Base-by-base conservation (phyloP, 345 rosid species). In the Eucalyptus cloeziana region DNA sequence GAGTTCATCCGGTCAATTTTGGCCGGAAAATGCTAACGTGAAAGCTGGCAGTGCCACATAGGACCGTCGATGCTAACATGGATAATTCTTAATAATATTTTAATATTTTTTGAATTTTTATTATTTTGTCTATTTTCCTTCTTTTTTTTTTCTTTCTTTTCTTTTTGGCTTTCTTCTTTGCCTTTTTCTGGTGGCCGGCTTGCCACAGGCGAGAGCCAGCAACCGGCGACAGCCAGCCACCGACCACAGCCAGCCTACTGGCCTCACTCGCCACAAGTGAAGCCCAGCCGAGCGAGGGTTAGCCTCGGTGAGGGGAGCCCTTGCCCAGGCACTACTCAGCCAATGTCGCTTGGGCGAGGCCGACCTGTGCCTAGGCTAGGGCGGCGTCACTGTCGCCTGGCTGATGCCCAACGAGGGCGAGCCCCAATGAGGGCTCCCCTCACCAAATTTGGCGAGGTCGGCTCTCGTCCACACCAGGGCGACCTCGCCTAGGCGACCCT, bases 41-140 rank as follows among this genome's bases (percentile, higher is more conserved):
- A 8, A 51, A 6, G 19, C 1, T 0, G 8, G 2, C 0, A 51
- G 2, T 17, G 54, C 54, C 22, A 3, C 8, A 4, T 16, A 51
- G 0, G 54, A 51, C 8, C 2, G 4, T 0, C 3, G 54, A 3
- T 1, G 1, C 8, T 17, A 0, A 51, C 2, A 1, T 51, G 21
- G 8, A 51, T 51, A 51, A 51, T 51, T 51, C 8, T 51, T 51
- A 51, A 51, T 51, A 51, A 51, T 51, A 3, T 51, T 51, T 15
- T 50, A 15, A 15, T 50, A 0, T 15, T 51, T 51, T 51, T 51
- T 16, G 0, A 51, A 17, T n/a, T 16, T 51, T 51, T 51, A 16
- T 16, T 51, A 17, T 51, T 51, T 51, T 50, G 16, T 51, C 1
- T 16, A 2, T 51, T 51, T 51, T 16, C 8, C 21, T 0, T 6